Evolutionary conservation across 768 basidiomycete genomes (phyloP).

Genomic region (Suillus fuscotomentosus): DNA sequence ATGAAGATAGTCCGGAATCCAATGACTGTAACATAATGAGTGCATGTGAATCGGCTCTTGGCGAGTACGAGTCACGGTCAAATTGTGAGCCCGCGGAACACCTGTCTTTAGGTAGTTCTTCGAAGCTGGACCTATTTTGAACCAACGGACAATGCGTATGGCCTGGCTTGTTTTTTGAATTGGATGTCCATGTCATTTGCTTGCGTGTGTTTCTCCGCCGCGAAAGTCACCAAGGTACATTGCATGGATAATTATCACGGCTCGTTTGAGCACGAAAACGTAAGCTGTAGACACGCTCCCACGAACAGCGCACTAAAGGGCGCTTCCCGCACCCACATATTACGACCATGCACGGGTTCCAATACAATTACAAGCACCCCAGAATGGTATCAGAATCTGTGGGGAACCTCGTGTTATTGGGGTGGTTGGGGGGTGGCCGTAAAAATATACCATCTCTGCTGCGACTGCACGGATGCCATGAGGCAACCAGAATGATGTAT

Average conservation of each 20-base stretch:
- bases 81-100: background rate
- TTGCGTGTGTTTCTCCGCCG: background rate
- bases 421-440: background rate
- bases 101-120: background rate
- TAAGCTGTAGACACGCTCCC: background rate
- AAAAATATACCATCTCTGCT: background rate
- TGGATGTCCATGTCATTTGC: background rate
- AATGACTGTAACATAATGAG: background rate
- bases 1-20: background rate
- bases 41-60: background rate
- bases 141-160: background rate
- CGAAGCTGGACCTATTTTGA: background rate
- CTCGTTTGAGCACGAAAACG: background rate
- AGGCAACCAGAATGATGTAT: background rate
- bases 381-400: background rate
- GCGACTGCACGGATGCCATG: constrained; percentile 1
- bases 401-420: background rate
- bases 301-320: background rate
- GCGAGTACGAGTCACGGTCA: background rate
- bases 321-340: background rate
- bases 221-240: background rate
- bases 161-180: background rate
- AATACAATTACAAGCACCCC: background rate
- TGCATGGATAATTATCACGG: background rate
- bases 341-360: background rate